A percentile compares a stretch with the other conserved stretches of the same genome.
Evolutionary conservation across 2,329 filamentous ascomycete species (phyloP).

Genomic region (Xylaria multiplex): DNA sequence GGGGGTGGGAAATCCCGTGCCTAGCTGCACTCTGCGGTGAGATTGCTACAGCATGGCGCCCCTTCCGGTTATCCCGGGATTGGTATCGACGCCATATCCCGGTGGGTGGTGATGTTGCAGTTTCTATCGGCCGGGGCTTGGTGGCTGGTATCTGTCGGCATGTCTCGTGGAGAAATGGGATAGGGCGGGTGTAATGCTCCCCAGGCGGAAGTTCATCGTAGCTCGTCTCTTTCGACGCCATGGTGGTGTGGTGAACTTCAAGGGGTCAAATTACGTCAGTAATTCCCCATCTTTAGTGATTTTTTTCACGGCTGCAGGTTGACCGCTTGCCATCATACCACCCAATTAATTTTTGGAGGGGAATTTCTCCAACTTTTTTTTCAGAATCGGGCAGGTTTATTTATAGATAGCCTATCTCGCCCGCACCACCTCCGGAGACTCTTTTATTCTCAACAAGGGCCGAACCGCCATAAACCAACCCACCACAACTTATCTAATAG

Average conservation of each 20-base stretch:
- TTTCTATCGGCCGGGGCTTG: neutral
- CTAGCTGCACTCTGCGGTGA: conserved; percentile 16
- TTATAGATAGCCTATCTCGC: too few species aligned
- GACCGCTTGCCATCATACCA: too few species aligned
- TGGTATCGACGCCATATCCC: conserved; percentile 26
- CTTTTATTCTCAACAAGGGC: too few species aligned
- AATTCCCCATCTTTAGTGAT: neutral
- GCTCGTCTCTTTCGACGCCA: conserved; percentile 9
- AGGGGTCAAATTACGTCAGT: conserved; percentile 3
- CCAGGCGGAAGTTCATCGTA: conserved; percentile 2
- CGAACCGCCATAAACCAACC: too few species aligned
- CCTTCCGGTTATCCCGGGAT: conserved; percentile 35
- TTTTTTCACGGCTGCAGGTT: neutral
- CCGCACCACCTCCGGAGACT: too few species aligned
- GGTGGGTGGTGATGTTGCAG: neutral
- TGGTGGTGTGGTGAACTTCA: conserved; percentile 1
- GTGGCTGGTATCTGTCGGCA: conserved; percentile 6
- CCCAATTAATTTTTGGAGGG: too few species aligned
- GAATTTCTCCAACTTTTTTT: too few species aligned
- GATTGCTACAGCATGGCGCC: conserved; percentile 31
- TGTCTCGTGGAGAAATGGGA: conserved; percentile 18
- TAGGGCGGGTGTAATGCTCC: conserved; percentile 10
- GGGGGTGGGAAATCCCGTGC: conserved; percentile 24
- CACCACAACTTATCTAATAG: too few species aligned
- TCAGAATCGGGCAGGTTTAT: too few species aligned